phyloP scores from a whole-genome alignment of 345 rosid species.

The Hibiscus trionum region DNA sequence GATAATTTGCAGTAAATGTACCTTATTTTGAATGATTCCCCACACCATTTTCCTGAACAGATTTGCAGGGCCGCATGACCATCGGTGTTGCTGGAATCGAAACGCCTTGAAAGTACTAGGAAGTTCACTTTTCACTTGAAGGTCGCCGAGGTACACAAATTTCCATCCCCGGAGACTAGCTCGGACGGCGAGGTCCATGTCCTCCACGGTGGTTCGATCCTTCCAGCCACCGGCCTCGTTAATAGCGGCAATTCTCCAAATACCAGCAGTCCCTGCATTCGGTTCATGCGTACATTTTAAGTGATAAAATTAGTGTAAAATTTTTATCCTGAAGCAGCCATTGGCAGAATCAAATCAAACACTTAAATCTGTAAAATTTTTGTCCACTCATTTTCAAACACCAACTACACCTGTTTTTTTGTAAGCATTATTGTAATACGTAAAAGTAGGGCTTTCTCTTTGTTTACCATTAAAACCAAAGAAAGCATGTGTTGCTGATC shows the following conservation, averaged over 20 bases:
- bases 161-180: conserved; percentile 97
- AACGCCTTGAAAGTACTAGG: conserved; percentile 99
- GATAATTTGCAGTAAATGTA: conserved; percentile 6
- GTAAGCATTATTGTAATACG: too few relatives aligned
- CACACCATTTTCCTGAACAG: conserved; percentile 98
- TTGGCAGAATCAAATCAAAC: neutral
- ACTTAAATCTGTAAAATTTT: too few relatives aligned
- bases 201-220: conserved; percentile 97
- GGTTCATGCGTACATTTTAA: neutral
- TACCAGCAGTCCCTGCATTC: conserved; percentile 86
- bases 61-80: conserved; percentile 99
- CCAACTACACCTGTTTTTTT: neutral
- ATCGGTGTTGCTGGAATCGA: conserved; percentile 95
- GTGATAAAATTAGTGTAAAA: neutral
- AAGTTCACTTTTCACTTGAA: conserved; percentile 98
- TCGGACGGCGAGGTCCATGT: conserved; percentile 98
- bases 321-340: neutral
- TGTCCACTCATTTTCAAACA: neutral
- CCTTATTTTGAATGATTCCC: conserved; percentile 88
- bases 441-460: neutral
- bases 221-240: conserved; percentile 99
- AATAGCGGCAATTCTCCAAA: conserved; percentile 97
- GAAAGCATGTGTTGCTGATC: conserved; percentile 96
- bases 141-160: conserved; percentile 92
- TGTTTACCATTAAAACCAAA: conserved; percentile 91